Percentiles rank a stretch among this genome's conserved stretches.
Evolutionary conservation across 2,329 filamentous ascomycete genomes (phyloP).

Genomic region (Cladosporium austrohemisphaericum): DNA sequence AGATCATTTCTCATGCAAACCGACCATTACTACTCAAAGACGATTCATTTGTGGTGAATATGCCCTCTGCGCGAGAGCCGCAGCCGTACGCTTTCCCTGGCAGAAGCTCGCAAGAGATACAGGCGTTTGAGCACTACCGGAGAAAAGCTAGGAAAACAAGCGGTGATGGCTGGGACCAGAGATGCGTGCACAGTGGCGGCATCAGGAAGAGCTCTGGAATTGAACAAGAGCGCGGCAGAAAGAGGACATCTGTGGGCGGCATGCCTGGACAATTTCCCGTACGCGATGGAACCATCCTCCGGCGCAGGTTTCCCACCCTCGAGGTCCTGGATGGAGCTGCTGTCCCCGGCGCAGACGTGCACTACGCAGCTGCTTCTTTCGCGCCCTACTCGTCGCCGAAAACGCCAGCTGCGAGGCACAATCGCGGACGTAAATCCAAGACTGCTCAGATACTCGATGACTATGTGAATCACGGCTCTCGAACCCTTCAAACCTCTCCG

Average conservation of each 20-base stretch:
- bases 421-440: neutral
- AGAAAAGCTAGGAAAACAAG: constrained; percentile 26
- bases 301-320: neutral
- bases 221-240: constrained; percentile 16
- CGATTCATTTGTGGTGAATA: neutral
- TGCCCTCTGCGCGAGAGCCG: neutral
- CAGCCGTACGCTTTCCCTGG: constrained; percentile 28
- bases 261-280: neutral
- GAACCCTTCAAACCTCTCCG: neutral
- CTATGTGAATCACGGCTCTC: neutral
- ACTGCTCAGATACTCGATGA: neutral
- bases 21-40: too few relatives aligned
- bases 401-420: constrained; percentile 1
- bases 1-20: neutral
- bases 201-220: constrained; percentile 12
- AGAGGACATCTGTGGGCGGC: constrained; percentile 8
- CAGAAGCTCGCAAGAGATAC: constrained; percentile 28
- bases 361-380: neutral
- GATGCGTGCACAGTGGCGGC: constrained; percentile 15
- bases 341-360: neutral
- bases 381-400: constrained; percentile 14
- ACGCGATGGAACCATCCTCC: constrained; percentile 8
- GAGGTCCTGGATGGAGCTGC: neutral
- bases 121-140: constrained; percentile 30
- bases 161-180: constrained; percentile 26